These are phyloP conservation scores for Luvunga scandens DNA, from an alignment of 345 rosid species.

Conservation along the genomic window DNA sequence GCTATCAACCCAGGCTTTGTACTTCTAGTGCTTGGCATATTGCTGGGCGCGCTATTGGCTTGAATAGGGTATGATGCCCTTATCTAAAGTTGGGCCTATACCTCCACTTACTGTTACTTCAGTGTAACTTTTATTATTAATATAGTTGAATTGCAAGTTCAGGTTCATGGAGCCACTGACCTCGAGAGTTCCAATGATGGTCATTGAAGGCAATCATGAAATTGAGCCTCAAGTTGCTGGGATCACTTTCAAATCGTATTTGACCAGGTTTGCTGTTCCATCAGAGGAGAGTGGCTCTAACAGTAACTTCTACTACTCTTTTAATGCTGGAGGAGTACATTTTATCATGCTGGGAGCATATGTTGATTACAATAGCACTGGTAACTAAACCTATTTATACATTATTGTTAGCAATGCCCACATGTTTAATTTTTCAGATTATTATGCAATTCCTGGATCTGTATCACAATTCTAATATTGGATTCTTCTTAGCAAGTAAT, in stretches of 20 bases:
- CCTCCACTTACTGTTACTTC: not conserved
- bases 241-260: conserved; percentile 67
- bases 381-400: conserved; percentile 25
- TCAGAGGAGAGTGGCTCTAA: conserved; percentile 68
- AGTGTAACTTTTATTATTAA: not conserved
- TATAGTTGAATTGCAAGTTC: conserved; percentile 10
- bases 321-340: conserved; percentile 81
- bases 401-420: not conserved
- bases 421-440: not conserved
- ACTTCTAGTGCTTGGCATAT: not conserved
- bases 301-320: conserved; percentile 79
- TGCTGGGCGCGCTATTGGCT: not conserved
- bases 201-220: conserved; percentile 84
- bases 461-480: not conserved
- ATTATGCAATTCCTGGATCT: not conserved
- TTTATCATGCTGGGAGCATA: conserved; percentile 86
- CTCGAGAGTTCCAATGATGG: conserved; percentile 86
- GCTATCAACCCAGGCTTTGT: not conserved
- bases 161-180: conserved; percentile 87
- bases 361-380: conserved; percentile 60
- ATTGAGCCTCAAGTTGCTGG: conserved; percentile 75
- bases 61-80: not conserved
- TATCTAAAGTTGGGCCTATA: not conserved
- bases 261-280: conserved; percentile 72
- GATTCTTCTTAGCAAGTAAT: not conserved